phyloP scores from a whole-genome alignment of 2,329 filamentous ascomycete species.

The Fusarium gaditjirri region DNA sequence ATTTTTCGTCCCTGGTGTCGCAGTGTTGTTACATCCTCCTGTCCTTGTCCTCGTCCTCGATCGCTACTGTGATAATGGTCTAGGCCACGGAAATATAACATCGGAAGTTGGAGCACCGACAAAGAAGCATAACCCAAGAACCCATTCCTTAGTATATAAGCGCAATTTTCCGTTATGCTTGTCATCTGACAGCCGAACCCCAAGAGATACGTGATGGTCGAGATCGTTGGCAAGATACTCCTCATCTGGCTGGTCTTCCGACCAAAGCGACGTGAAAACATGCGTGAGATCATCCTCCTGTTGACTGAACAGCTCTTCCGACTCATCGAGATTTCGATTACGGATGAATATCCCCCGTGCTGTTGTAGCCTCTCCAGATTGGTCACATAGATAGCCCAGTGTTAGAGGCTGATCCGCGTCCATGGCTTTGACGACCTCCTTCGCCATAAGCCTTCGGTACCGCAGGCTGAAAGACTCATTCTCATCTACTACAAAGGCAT shows the following conservation, averaged over 20 bases:
- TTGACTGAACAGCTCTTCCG: not conserved
- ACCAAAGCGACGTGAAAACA: constrained; percentile 38
- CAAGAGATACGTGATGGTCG: constrained; percentile 39
- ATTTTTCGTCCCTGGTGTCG: not conserved
- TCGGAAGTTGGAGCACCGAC: not conserved
- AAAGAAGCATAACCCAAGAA: constrained; percentile 43
- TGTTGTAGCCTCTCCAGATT: not conserved
- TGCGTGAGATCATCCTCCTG: not conserved
- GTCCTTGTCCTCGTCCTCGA: fast-evolving
- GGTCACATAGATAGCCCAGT: constrained; percentile 29
- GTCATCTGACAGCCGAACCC: not conserved
- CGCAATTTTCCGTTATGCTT: not conserved
- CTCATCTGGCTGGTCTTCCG: constrained; percentile 12
- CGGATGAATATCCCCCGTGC: constrained; percentile 28
- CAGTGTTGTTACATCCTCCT: not conserved
- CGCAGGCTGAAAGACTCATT: constrained; percentile 16
- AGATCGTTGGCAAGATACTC: constrained; percentile 33
- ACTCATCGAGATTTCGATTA: not conserved
- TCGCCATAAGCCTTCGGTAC: constrained; percentile 35
- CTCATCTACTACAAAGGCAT: constrained; percentile 7
- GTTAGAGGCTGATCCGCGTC: constrained; percentile 13
- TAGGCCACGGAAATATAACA: constrained; percentile 42
- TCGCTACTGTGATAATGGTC: fast-evolving
- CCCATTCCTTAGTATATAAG: constrained; percentile 33
- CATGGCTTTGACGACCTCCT: constrained; percentile 35